These are phyloP conservation scores for Fusarium albosuccineum DNA, from an alignment of 2,329 filamentous ascomycete species.

Conservation along the genomic window DNA sequence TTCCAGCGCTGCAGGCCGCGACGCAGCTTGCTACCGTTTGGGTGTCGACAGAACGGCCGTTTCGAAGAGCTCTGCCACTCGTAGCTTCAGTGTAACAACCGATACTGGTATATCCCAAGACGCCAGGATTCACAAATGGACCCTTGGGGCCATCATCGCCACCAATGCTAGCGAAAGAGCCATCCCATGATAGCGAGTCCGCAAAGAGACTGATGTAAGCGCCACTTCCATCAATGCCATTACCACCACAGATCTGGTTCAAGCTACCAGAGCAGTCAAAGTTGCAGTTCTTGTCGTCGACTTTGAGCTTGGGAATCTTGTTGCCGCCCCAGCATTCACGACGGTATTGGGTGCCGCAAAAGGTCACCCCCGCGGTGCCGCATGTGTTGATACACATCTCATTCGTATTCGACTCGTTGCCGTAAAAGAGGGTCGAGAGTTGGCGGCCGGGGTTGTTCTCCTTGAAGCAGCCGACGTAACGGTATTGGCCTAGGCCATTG, in stretches of 20 bases:
- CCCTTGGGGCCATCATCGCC: conserved; percentile 26
- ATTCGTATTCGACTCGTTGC: conserved; percentile 57
- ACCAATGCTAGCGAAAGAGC: conserved; percentile 13
- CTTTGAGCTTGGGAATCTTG: conserved; percentile 58
- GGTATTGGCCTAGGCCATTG: conserved; percentile 61
- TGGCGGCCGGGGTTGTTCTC: conserved; percentile 69
- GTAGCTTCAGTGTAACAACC: conserved; percentile 56
- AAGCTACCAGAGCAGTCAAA: conserved; percentile 63
- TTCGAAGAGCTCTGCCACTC: conserved; percentile 49
- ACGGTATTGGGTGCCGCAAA: conserved; percentile 64
- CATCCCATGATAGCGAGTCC: conserved; percentile 47
- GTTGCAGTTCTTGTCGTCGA: conserved; percentile 63
- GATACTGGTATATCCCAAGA: conserved; percentile 51
- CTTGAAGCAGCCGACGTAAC: conserved; percentile 67
- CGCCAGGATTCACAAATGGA: conserved; percentile 53
- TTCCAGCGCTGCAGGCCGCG: conserved; percentile 46
- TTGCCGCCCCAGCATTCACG: conserved; percentile 69
- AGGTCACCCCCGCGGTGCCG: conserved; percentile 50
- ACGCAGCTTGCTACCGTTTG: conserved; percentile 53
- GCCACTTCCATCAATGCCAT: conserved; percentile 54
- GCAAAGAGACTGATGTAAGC: conserved; percentile 64
- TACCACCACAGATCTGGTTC: conserved; percentile 67
- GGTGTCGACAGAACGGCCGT: conserved; percentile 38
- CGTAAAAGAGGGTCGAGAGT: conserved; percentile 58
- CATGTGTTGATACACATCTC: conserved; percentile 61